Evolutionary conservation across 1,139 yeast genomes (phyloP).

Genomic region (Arxiozyma bovina): DNA sequence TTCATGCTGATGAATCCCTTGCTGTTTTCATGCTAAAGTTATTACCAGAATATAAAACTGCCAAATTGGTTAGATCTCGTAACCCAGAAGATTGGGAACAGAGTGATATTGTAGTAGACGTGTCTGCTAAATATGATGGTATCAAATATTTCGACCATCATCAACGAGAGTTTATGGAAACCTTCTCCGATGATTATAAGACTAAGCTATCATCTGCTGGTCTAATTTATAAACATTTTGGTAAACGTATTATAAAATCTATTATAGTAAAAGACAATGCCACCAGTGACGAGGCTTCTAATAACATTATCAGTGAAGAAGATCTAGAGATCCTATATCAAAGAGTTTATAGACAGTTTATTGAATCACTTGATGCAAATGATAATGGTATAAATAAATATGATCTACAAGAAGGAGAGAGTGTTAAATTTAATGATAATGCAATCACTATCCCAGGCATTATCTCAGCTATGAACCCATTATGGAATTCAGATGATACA

Average conservation of each 20-base stretch:
- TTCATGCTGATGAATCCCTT: constrained; percentile 96
- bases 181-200: constrained; percentile 47
- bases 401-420: constrained; percentile 39
- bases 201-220: constrained; percentile 95
- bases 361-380: constrained; percentile 91
- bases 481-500: constrained; percentile 56
- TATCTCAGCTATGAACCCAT: constrained; percentile 72
- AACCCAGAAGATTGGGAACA: constrained; percentile 73
- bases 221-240: constrained; percentile 84
- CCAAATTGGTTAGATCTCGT: constrained; percentile 73
- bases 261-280: constrained; percentile 31
- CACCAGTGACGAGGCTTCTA: constrained; percentile 29
- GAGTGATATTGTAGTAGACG: constrained; percentile 91
- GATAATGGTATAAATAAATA: constrained; percentile 87
- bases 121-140: constrained; percentile 87
- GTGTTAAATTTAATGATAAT: constrained; percentile 44
- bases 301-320: constrained; percentile 32
- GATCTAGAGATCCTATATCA: constrained; percentile 57
- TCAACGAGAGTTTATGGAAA: constrained; percentile 70
- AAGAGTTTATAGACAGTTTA: constrained; percentile 72
- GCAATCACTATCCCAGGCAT: constrained; percentile 72
- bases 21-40: constrained; percentile 80
- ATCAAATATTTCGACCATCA: constrained; percentile 89
- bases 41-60: constrained; percentile 59
- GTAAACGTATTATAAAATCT: constrained; percentile 59